Conservation (phyloP, 345 rosid genomes). For the sweet orange (Citrus sinensis) region DVS_A1.0 CM039167.1:24919501-24920000, state of each 20-base stretch:
- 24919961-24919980: not conserved
- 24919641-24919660: slow-evolving; percentile 1
- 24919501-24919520: not conserved
- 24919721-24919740: not conserved
- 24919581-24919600: not conserved
- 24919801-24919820: slow-evolving; percentile 95
- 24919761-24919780: slow-evolving; percentile 74
- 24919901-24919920: slow-evolving; percentile 5
- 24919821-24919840: slow-evolving; percentile 90
- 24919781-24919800: slow-evolving; percentile 98
- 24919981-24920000: not conserved
- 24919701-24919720: not conserved
- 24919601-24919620: not conserved
- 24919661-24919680: not conserved
- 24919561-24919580: not conserved
- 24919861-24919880: slow-evolving; percentile 43
- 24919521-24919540: not conserved
- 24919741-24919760: not conserved
- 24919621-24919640: not conserved
- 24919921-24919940: not conserved
- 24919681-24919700: not conserved
- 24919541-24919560: not conserved
- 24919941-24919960: not conserved
- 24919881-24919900: not conserved
- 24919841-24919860: slow-evolving; percentile 96